These are phyloP conservation scores for Sporothrix inflata DNA, from an alignment of 2,329 filamentous ascomycete genomes.

Conservation along the genomic window DNA sequence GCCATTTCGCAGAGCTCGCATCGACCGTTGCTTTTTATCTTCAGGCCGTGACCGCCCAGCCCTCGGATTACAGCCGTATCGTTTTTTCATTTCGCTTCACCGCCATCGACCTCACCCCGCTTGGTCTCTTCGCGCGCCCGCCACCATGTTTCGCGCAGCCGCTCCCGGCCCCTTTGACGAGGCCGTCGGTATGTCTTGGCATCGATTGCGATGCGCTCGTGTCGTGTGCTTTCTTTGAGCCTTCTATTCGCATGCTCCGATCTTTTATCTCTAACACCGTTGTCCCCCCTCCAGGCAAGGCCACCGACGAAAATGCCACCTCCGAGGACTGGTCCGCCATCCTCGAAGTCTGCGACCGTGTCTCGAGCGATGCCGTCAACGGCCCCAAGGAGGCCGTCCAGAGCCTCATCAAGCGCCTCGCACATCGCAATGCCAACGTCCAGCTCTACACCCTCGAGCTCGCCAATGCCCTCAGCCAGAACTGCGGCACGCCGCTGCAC, in stretches of 20 bases:
- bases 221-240: not conserved
- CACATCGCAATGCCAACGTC: conserved; percentile 93
- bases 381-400: conserved; percentile 82
- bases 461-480: conserved; percentile 87
- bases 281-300: conserved; percentile 56
- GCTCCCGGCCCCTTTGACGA: conserved; percentile 62
- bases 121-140: conserved; percentile 25
- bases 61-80: not conserved
- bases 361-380: conserved; percentile 54
- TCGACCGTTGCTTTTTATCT: not conserved
- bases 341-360: conserved; percentile 66
- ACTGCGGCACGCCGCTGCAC: conserved; percentile 85
- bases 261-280: not conserved
- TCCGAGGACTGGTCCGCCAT: conserved; percentile 72
- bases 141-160: conserved; percentile 62
- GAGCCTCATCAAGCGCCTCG: conserved; percentile 87
- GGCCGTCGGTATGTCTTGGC: conserved; percentile 55
- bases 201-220: not conserved
- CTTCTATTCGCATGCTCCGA: not conserved
- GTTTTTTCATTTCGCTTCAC: not conserved
- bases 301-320: conserved; percentile 97
- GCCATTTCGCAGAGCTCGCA: not conserved
- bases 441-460: conserved; percentile 95
- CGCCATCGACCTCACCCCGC: not conserved
- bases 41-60: not conserved